Conservation (phyloP, 768 basidiomycete species). For the Amanita fuliginea region DNA sequence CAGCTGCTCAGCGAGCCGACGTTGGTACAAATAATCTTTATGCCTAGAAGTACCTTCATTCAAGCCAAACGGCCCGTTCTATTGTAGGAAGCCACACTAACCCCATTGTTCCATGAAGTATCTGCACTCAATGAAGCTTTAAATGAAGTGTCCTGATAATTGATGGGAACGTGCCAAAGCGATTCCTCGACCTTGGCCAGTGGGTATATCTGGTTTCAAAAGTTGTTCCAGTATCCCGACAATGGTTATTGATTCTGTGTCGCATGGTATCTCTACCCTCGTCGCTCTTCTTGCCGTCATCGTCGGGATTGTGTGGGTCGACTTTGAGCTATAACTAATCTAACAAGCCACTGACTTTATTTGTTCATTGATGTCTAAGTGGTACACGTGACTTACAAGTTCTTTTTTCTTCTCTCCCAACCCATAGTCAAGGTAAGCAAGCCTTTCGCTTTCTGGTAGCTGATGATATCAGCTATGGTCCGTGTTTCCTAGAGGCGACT, state of each 20-base stretch:
- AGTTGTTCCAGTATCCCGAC: constrained; percentile 58
- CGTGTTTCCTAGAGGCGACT: constrained; percentile 8
- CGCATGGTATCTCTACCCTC: constrained; percentile 20
- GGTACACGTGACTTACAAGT: no score
- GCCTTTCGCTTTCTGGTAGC: neutral
- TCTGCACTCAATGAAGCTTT: constrained; percentile 27
- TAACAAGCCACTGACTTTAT: no score
- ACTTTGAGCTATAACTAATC: no score
- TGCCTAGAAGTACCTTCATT: constrained; percentile 36
- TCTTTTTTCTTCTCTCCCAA: no score
- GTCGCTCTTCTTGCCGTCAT: constrained; percentile 18
- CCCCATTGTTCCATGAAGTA: constrained; percentile 76
- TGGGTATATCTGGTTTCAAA: constrained; percentile 35
- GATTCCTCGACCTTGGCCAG: constrained; percentile 47
- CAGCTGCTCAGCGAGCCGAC: constrained; percentile 49
- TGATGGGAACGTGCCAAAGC: constrained; percentile 41
- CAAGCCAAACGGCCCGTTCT: neutral
- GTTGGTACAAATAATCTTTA: constrained; percentile 79
- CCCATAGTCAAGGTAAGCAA: no score
- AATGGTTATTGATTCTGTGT: constrained; percentile 15
- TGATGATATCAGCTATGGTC: constrained; percentile 7
- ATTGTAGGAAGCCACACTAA: constrained; percentile 23
- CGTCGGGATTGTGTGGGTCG: constrained; percentile 29
- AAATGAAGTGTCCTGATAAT: neutral
- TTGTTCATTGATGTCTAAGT: no score